Evolutionary conservation across 2,329 filamentous ascomycete species (phyloP).

Genomic region (Fusarium clavum): DNA sequence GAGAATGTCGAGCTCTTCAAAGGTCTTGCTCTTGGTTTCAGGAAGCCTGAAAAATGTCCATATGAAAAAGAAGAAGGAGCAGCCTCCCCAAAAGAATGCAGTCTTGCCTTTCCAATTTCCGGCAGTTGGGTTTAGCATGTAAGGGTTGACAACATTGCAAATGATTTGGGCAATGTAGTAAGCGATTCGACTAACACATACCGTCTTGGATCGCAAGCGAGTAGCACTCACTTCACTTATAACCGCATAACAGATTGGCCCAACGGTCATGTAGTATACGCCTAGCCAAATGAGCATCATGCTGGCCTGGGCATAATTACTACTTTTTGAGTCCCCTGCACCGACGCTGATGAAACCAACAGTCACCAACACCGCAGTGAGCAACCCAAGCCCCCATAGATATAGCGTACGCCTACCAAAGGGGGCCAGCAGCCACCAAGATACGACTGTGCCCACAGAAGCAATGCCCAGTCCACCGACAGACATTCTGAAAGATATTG

Average conservation of each 20-base stretch:
- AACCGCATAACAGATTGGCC: slow-evolving; percentile 56
- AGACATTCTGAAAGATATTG: slow-evolving; percentile 35
- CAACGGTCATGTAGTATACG: slow-evolving; percentile 54
- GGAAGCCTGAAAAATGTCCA: slow-evolving; percentile 65
- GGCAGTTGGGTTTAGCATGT: slow-evolving; percentile 47
- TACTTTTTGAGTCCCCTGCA: slow-evolving; percentile 9
- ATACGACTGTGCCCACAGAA: slow-evolving; percentile 32
- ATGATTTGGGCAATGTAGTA: slow-evolving; percentile 43
- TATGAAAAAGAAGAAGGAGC: slow-evolving; percentile 47
- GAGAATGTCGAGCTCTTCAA: slow-evolving; percentile 66
- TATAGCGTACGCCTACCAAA: slow-evolving; percentile 34
- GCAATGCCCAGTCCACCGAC: slow-evolving; percentile 34
- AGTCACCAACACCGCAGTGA: slow-evolving; percentile 12
- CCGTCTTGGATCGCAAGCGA: slow-evolving; percentile 53
- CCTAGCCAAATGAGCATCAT: slow-evolving; percentile 56
- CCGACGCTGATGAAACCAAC: slow-evolving; percentile 46
- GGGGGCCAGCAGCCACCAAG: slow-evolving; percentile 29
- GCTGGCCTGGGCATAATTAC: slow-evolving; percentile 46
- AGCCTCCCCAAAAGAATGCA: slow-evolving; percentile 59
- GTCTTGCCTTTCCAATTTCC: slow-evolving; percentile 47
- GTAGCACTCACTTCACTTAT: slow-evolving; percentile 54
- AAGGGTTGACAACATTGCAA: slow-evolving; percentile 44
- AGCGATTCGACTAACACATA: slow-evolving; percentile 51
- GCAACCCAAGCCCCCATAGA: slow-evolving; percentile 23
- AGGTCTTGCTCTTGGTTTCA: slow-evolving; percentile 58